Base-by-base conservation (phyloP, 75 land plant genomes). In the Pinus albicaulis region DNA sequence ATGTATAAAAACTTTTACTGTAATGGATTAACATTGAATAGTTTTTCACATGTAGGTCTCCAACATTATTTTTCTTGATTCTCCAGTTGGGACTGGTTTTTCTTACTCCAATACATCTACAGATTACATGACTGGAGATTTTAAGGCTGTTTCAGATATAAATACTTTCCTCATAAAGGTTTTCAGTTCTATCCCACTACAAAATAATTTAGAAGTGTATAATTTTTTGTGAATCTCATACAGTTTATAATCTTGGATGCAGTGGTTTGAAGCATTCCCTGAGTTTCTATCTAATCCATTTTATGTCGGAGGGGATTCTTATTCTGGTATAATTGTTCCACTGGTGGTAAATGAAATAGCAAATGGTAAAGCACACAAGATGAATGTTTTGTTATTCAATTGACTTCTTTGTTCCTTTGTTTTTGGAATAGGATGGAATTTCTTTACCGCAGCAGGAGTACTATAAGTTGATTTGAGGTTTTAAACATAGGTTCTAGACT, bases 41-140 rank as follows among this genome's bases (percentile, higher is more conserved):
- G 10, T 28, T 65, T 65, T 36, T 44, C 72, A 55, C n/a, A 59
- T 59, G 19, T 82, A 96, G 99, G 95, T 92, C 58, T 89, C 99
- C 26, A 96, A 75, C 79, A 75, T 96, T 17, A 81, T 96, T 63
- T 96, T 93, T 83, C 69, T 96, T 71, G 99, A 96, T 77, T 96
- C 99, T 25, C 99, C 99, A 17, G 95, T 83, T 61, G 98, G 97
- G 41, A 96, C 93, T 72, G 99, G 99, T 12, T 84, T 89, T 71
- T 96, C 99, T 38, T 94, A 90, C 74, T 92, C 98, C 0, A 76
- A 77, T 57, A 85, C 84, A 22, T 55, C 20, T 16, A 48, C 72
- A 23, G 89, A 90, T 76, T 96, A 94, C 57, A 34, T 23, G 11
- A 94, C 98, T 52, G 98, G 98, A 31, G 99, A 94, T 76, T 38